These are phyloP conservation scores for Populus hybrid DNA, from an alignment of 441 rosid genomes.

Conservation along the genomic window DNA sequence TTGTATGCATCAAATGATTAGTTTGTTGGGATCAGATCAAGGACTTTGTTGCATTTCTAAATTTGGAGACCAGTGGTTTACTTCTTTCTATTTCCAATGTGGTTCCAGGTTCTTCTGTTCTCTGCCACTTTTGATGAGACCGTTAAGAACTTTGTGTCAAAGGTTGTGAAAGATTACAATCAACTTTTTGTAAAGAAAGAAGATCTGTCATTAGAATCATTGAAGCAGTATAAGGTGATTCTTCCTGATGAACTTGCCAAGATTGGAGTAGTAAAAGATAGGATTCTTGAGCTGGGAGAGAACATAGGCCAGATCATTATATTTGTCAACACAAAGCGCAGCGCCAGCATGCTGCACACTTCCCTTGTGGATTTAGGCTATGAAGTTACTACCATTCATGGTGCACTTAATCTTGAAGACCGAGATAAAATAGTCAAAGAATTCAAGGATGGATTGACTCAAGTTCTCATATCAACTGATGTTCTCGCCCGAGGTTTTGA, in stretches of 20 bases:
- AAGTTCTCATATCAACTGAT: constrained; percentile 88
- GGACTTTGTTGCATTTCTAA: not conserved
- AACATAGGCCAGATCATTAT: constrained; percentile 85
- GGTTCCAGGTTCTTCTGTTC: constrained; percentile 76
- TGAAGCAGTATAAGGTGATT: constrained; percentile 86
- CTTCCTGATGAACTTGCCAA: constrained; percentile 75
- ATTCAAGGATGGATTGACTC: constrained; percentile 86
- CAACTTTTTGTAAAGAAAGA: constrained; percentile 88
- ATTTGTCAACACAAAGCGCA: constrained; percentile 60
- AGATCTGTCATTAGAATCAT: constrained; percentile 74
- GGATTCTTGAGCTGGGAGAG: constrained; percentile 83
- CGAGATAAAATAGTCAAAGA: constrained; percentile 85
- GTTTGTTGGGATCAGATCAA: not conserved
- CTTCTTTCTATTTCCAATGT: constrained; percentile 15
- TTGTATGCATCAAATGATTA: not conserved
- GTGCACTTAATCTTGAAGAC: constrained; percentile 55
- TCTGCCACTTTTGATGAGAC: constrained; percentile 90
- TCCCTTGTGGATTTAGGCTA: constrained; percentile 71
- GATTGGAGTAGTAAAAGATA: constrained; percentile 69
- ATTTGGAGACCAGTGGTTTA: not conserved
- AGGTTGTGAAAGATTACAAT: constrained; percentile 54
- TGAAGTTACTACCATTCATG: constrained; percentile 82
- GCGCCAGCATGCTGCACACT: constrained; percentile 58
- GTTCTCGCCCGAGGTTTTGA: constrained; percentile 95
- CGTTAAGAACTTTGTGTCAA: constrained; percentile 78